Base-by-base conservation (phyloP, 306 rosid genomes). In the Carpinus fangiana region DNA sequence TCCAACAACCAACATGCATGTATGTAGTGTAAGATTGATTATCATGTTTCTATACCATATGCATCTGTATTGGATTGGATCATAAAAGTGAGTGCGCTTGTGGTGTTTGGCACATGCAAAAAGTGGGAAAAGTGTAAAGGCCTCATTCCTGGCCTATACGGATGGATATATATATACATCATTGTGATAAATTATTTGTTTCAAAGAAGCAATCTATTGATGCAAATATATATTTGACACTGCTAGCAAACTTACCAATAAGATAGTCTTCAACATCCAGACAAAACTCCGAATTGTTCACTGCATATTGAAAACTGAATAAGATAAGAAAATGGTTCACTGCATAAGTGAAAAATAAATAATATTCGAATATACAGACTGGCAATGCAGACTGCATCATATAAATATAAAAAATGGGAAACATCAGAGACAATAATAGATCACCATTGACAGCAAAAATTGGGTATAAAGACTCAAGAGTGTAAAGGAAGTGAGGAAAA, bases 261-360 rank as follows among this genome's bases (percentile, higher is more conserved):
- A 95, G 92, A 84, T 95, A 95, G 86, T 95, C 98, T 82, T 95
- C 98, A 76, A 92, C 36, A 76, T 95, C 98, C 76, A 95, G 83
- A 68, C 77, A 78, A 85, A 95, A 95, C 62, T 91, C 98, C 13
- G 86, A 83, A 77, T 82, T 82, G 77, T 87, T 82, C 87, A 92
- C 98, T 92, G 92, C 91, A 82, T 76, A 71, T 80, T 48, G 43
- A 69, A 23, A 76, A 69, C 56, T 20, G 53, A 31, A 9, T 48
- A 43, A 38, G 11, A 73, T 54, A 59, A 62, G 10, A 57, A 69
- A 26, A 8, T 9, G 41, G 17, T 18, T 67, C 52, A 67, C 8
- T 41, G 51, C 51, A 67, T 8, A 38, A 41, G 50, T 41, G 50
- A 66, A 62, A 61, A 12, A 31, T 31, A 31, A 59, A 23, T 5